phyloP scores from a whole-genome alignment of 169 alveolate genomes.

The Eimeria maxima region DNA sequence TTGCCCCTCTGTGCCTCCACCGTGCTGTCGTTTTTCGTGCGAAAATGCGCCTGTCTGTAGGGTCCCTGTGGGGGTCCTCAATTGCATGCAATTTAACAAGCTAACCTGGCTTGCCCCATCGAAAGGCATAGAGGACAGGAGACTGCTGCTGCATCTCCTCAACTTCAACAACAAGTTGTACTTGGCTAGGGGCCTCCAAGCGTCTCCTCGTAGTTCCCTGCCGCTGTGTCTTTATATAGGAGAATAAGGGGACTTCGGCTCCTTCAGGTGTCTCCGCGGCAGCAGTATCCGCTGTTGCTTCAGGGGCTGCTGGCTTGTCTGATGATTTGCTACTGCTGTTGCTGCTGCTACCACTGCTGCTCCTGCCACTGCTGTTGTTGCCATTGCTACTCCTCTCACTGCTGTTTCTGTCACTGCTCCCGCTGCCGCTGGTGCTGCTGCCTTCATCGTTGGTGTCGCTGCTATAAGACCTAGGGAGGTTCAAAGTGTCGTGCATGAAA shows the following conservation, averaged over 20 bases:
- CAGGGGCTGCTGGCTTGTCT: too few species aligned
- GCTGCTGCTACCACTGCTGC: conserved; percentile 2
- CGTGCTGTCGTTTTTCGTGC: too few species aligned
- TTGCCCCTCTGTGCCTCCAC: too few species aligned
- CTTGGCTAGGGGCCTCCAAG: conserved; percentile 4
- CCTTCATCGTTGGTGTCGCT: background rate
- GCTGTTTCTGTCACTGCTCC: background rate
- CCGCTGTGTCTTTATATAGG: background rate
- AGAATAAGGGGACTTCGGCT: background rate
- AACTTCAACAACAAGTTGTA: background rate
- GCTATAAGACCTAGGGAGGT: background rate
- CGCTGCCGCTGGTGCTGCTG: background rate
- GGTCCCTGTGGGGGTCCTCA: background rate
- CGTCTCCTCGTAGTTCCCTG: background rate
- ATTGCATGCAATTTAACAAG: background rate
- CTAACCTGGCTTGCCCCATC: conserved; percentile 67
- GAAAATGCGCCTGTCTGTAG: too few species aligned
- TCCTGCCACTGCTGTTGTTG: conserved; percentile 21
- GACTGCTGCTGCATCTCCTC: conserved; percentile 24
- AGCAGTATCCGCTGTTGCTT: too few species aligned
- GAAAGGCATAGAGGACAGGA: conserved; percentile 46
- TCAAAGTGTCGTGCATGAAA: background rate
- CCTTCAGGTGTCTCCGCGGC: background rate
- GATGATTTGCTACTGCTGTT: background rate
- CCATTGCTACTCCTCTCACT: background rate